Evolutionary conservation across 768 basidiomycete genomes (phyloP), one percentile per base, ranked within the genome.

Genomic region (Paxillus involutus): DNA sequence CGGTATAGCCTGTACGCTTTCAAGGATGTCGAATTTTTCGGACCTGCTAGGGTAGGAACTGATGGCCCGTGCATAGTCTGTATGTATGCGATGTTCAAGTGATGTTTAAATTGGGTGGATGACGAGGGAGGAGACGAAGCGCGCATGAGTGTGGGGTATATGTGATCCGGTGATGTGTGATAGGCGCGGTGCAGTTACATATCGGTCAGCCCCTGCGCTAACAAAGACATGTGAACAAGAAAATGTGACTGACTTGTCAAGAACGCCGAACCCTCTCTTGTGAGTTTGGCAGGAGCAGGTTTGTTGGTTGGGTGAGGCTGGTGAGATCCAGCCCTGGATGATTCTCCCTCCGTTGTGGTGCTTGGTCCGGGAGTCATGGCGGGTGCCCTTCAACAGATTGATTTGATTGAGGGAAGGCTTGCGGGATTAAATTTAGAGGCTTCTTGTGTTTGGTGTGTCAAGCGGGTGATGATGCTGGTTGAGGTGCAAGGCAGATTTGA

Each of bases 41-140:
- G 14, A 0, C 17, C 9, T 52, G 0, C 16, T 3, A 2, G 67
- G 67, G 39, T 63, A 53, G 6, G 60, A 10, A 4, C 42, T 61
- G 53, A 56, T 19, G 1, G 49, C 56, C 29, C 44, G 47, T 21
- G 42, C 65, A 30, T 63, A 65, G 29, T 65, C 67, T 69, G 42
- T 19, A 8, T 19, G n/a, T 26, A 17, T 41, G 29, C n/a, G 17
- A 32, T 37, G 12, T 35, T 13, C 35, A 35, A 35, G 13, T 13
- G 5, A 13, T 2, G 32, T 33, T 33, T 33, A 12, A 7, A 33
- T 33, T 33, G 32, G 32, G 10, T 33, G 7, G 12, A 12, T 11
- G 32, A 12, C 12, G 10, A 33, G 32, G 4, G 26, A 4, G 2
- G 26, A 3, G 26, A 26, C 26, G 26, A 26, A 26, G 26, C 26